These are phyloP conservation scores for Viola odorata DNA, from an alignment of 345 rosid genomes.

Conservation along the genomic window DNA sequence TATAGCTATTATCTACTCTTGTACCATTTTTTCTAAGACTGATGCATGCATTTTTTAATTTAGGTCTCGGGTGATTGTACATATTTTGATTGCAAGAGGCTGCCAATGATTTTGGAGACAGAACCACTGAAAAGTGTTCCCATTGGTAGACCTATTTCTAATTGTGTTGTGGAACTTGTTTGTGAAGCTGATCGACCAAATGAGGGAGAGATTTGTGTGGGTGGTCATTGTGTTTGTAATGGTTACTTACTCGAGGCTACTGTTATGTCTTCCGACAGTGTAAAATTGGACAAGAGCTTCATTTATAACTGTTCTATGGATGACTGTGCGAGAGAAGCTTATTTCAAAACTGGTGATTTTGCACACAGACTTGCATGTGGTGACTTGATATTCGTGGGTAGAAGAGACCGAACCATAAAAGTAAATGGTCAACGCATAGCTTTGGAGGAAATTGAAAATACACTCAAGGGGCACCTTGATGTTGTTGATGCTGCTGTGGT, in stretches of 20 bases:
- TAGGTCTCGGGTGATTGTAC: slow-evolving; percentile 95
- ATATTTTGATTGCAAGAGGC: slow-evolving; percentile 77
- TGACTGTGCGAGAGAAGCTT: slow-evolving; percentile 44
- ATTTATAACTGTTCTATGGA: slow-evolving; percentile 29
- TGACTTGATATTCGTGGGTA: slow-evolving; percentile 74
- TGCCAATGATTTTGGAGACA: slow-evolving; percentile 63
- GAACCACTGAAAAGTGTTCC: slow-evolving; percentile 68
- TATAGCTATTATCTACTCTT: no score
- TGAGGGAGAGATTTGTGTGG: slow-evolving; percentile 69
- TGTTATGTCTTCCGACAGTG: slow-evolving; percentile 28
- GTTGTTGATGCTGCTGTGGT: slow-evolving; percentile 67
- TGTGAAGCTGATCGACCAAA: slow-evolving; percentile 37
- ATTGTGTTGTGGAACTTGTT: slow-evolving; percentile 54
- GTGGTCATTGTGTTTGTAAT: slow-evolving; percentile 63
- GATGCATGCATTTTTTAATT: slow-evolving; percentile 17
- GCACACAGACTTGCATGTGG: slow-evolving; percentile 59
- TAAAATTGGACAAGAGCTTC: slow-evolving; percentile 42
- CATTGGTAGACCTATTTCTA: slow-evolving; percentile 75
- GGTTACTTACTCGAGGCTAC: slow-evolving; percentile 48
- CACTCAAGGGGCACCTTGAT: slow-evolving; percentile 47
- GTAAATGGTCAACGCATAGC: slow-evolving; percentile 79
- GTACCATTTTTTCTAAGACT: not conserved
- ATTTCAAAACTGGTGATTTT: slow-evolving; percentile 86
- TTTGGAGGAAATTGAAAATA: slow-evolving; percentile 72
- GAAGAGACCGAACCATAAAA: slow-evolving; percentile 76